Conservation (phyloP, 2,329 filamentous ascomycete species). For the Claviceps sp. region DNA sequence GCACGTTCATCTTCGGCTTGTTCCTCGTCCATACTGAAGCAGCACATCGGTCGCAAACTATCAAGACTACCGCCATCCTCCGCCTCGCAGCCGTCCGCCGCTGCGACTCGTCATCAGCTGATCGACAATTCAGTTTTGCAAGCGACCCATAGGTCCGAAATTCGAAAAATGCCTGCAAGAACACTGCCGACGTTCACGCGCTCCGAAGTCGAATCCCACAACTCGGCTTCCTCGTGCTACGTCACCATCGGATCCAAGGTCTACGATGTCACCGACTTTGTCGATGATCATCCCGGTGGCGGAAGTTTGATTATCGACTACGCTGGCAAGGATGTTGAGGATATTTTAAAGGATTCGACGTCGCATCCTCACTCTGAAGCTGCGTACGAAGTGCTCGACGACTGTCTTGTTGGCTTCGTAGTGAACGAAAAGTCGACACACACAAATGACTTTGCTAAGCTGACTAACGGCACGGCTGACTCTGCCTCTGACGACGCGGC, state of each 20-base stretch:
- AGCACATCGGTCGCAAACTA: background rate
- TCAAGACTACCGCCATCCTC: background rate
- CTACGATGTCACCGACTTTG: conserved; percentile 87
- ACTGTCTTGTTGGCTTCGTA: conserved; percentile 73
- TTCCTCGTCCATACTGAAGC: background rate
- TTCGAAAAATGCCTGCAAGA: conserved; percentile 54
- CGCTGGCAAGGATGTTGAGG: conserved; percentile 71
- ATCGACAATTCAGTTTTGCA: background rate
- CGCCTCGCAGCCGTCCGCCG: background rate
- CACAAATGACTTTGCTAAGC: conserved; percentile 10
- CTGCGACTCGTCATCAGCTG: background rate
- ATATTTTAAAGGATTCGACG: conserved; percentile 67
- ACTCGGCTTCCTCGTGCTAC: conserved; percentile 73
- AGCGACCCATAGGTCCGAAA: background rate
- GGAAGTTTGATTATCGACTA: conserved; percentile 80
- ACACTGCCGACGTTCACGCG: conserved; percentile 73
- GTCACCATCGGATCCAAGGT: conserved; percentile 83
- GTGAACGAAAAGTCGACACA: conserved; percentile 39
- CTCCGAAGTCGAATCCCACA: conserved; percentile 71
- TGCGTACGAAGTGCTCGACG: conserved; percentile 91
- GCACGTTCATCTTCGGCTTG: background rate
- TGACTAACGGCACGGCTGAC: conserved; percentile 17
- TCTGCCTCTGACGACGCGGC: conserved; percentile 15
- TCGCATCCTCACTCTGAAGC: conserved; percentile 83
- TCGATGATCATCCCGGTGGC: conserved; percentile 84